Percentiles rank a stretch among this genome's conserved stretches.
Evolutionary conservation across 345 rosid genomes (phyloP).

Genomic region (Pistacia integerrima): DNA sequence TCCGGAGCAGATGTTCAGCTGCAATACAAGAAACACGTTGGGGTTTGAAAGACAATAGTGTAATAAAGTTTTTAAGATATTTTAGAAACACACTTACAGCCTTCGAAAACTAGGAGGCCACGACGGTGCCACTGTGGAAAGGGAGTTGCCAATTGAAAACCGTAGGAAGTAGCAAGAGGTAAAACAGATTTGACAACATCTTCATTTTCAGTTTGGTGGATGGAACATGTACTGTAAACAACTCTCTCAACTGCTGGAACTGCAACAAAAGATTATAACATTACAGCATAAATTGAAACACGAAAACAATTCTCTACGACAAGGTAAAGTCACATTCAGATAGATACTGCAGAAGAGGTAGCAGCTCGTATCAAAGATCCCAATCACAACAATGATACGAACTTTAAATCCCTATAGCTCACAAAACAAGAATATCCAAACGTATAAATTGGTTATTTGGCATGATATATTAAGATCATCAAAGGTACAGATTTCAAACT

Average conservation of each 20-base stretch:
- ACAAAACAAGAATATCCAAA: too few relatives aligned
- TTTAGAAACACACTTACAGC: conserved; percentile 49
- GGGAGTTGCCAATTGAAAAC: conserved; percentile 66
- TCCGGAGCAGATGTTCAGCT: conserved; percentile 52
- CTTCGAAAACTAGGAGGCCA: conserved; percentile 69
- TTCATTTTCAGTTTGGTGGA: conserved; percentile 85
- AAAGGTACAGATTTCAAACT: too few relatives aligned
- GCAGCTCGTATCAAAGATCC: not conserved
- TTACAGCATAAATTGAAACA: not conserved
- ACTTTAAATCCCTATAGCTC: too few relatives aligned
- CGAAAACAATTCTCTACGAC: not conserved
- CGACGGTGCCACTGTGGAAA: conserved; percentile 78
- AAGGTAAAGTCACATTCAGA: not conserved
- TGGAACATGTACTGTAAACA: conserved; percentile 92
- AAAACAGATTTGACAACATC: conserved; percentile 71
- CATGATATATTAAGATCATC: too few relatives aligned
- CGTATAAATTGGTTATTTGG: too few relatives aligned
- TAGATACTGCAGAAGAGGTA: not conserved
- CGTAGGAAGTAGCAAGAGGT: conserved; percentile 52
- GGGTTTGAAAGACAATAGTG: too few relatives aligned
- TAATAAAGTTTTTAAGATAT: not conserved
- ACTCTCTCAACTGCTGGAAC: conserved; percentile 68
- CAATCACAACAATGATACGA: not conserved
- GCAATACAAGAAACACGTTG: conserved; percentile 18
- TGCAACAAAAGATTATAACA: conserved; percentile 20